Percentiles rank a stretch among this genome's conserved stretches.
Conservation (phyloP, 2,329 filamentous ascomycete genomes). For the Hawksworthiomyces lignivorus region DNA sequence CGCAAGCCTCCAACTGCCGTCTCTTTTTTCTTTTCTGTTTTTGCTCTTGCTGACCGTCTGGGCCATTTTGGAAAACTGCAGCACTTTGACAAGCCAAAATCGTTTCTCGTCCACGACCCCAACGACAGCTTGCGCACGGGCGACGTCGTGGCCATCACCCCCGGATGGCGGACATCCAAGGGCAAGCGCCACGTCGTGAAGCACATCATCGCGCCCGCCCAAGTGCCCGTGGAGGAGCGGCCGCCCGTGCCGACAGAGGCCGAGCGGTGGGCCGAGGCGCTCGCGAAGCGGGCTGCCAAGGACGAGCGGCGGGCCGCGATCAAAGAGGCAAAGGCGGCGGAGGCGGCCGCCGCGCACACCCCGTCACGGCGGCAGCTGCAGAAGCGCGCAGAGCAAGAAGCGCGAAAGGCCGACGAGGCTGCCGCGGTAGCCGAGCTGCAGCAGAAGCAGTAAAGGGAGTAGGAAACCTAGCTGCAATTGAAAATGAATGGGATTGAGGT, state of each 20-base stretch:
- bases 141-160: constrained; percentile 65
- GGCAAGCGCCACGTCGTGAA: constrained; percentile 68
- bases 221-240: constrained; percentile 54
- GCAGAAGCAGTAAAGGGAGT: not conserved
- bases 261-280: constrained; percentile 49
- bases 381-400: constrained; percentile 7
- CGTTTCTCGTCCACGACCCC: constrained; percentile 72
- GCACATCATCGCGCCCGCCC: constrained; percentile 63
- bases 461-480: too few relatives aligned
- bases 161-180: constrained; percentile 57
- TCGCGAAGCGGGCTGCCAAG: constrained; percentile 50
- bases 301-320: constrained; percentile 40
- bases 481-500: too few relatives aligned
- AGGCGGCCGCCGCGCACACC: constrained; percentile 1
- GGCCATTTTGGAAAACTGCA: too few relatives aligned
- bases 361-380: constrained; percentile 7
- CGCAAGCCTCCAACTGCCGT: too few relatives aligned
- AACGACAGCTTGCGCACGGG: constrained; percentile 64
- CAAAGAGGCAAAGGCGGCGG: constrained; percentile 16
- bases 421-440: constrained; percentile 1
- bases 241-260: constrained; percentile 58
- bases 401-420: not conserved
- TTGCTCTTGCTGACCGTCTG: too few relatives aligned
- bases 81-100: constrained; percentile 57
- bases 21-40: too few relatives aligned